Percentiles rank a stretch among this genome's conserved stretches.
Evolutionary conservation across 371 early-diverging fungal genomes (phyloP).

Genomic region (Apophysomyces elegans): DNA sequence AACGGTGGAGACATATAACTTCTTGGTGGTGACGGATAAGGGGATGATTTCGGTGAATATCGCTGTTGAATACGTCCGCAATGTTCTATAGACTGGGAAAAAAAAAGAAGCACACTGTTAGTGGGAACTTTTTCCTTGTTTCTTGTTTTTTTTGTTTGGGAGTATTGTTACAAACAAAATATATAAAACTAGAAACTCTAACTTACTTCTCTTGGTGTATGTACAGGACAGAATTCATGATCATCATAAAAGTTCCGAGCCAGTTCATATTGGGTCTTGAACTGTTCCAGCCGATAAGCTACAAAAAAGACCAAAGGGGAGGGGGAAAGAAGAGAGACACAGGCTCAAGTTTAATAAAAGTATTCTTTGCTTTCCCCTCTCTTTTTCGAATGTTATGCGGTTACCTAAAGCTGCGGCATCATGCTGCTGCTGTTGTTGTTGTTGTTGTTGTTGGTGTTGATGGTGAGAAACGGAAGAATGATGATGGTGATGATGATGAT

Average conservation of each 20-base stretch:
- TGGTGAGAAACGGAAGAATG: no score
- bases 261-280: constrained; percentile 46
- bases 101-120: background rate
- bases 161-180: no score
- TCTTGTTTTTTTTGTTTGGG: no score
- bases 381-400: background rate
- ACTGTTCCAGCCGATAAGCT: constrained; percentile 35
- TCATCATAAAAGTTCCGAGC: constrained; percentile 57
- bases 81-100: constrained; percentile 26
- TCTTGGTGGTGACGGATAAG: constrained; percentile 35
- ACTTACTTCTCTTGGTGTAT: constrained; percentile 28
- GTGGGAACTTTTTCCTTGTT: no score
- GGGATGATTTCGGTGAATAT: constrained; percentile 47
- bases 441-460: no score
- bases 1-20: constrained; percentile 11
- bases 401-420: constrained; percentile 1
- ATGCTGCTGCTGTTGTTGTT: background rate
- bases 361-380: no score
- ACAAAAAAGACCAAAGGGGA: no score
- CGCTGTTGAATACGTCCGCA: constrained; percentile 49
- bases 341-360: no score
- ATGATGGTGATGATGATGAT: background rate
- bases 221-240: constrained; percentile 49
- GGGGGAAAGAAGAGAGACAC: background rate
- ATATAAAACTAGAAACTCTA: no score